Base-by-base conservation (phyloP, 352 stramenopile genomes). In the Phytophthora macrochlamydospora region DNA sequence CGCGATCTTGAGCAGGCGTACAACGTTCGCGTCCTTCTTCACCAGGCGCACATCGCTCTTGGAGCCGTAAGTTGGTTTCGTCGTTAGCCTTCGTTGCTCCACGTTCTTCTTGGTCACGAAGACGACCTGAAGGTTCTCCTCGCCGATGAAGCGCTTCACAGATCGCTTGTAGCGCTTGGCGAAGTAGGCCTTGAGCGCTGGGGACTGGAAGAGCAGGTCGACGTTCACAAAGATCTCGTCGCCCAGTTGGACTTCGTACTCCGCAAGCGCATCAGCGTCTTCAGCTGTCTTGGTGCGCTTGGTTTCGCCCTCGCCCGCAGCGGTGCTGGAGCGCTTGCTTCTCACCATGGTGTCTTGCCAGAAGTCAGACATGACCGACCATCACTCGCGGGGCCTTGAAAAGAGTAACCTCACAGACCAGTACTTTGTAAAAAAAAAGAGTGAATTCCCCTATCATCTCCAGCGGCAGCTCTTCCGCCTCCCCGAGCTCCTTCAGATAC, bases 21-120 rank as follows among this genome's bases (percentile, higher is more conserved):
- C 38, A 45, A 45, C 37, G 6, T 42, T 42, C 37, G n/a, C 31
- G 51, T 56, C 51, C 33, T 40, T 56, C 51, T 56, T 56, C 18
- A 38, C 51, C 51, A 56, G 13, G 40, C 51, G 51, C 3, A 56
- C n/a, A n/a, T 56, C 51, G 9, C 13, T 43, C 32, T 33, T 42
- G 13, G 51, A 18, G 13, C 24, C 30, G 18, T 56, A 56, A 8
- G 51, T 43, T 38, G 24, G 31, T 44, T 56, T 56, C 33, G 40
- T 32, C 8, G 9, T 42, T 32, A 56, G 51, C 51, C 4, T 18
- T 56, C 51, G 30, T 42, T 56, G 31, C 6, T 45, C 31, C 51
- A 28, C 51, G 51, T 56, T 44, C 51, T 56, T 45, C 51, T 56
- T 43, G 29, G 51, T 56, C 29, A 56, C 51, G 44, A 42, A 56